phyloP scores from a whole-genome alignment of 2,329 filamentous ascomycete genomes.

The Aspergillus sp. region DNA sequence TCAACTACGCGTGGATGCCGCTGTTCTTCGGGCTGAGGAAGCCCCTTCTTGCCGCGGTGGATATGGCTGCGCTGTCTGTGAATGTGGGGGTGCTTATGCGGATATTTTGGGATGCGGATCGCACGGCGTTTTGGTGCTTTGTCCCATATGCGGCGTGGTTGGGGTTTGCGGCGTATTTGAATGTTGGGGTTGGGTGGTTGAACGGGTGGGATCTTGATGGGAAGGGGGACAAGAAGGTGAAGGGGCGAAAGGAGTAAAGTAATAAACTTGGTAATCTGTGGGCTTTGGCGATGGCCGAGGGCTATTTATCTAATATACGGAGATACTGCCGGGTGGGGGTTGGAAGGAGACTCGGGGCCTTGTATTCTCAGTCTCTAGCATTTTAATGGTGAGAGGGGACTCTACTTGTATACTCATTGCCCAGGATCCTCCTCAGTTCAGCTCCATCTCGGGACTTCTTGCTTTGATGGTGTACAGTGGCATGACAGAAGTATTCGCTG shows the following conservation, averaged over 20 bases:
- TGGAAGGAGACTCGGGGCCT: too few relatives aligned
- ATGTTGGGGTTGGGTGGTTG: slow-evolving; percentile 68
- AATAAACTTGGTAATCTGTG: too few relatives aligned
- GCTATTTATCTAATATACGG: too few relatives aligned
- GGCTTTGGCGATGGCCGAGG: too few relatives aligned
- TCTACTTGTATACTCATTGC: too few relatives aligned
- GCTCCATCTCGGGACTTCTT: too few relatives aligned
- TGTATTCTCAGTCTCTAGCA: too few relatives aligned
- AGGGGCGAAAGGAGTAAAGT: slow-evolving; percentile 10
- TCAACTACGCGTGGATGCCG: slow-evolving; percentile 91
- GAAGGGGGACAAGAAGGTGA: slow-evolving; percentile 18
- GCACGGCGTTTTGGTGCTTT: slow-evolving; percentile 72
- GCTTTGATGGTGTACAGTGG: too few relatives aligned
- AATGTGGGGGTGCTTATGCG: slow-evolving; percentile 75
- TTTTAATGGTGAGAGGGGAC: too few relatives aligned
- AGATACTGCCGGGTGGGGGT: too few relatives aligned
- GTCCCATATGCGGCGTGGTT: slow-evolving; percentile 86
- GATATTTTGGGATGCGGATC: slow-evolving; percentile 76
- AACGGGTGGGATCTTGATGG: slow-evolving; percentile 61
- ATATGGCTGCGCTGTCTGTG: slow-evolving; percentile 74
- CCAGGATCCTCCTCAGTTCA: too few relatives aligned
- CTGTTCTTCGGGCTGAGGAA: slow-evolving; percentile 82
- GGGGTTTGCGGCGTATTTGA: slow-evolving; percentile 84
- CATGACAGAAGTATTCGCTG: too few relatives aligned
- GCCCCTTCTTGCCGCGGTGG: slow-evolving; percentile 73